Conservation (phyloP, 2,329 filamentous ascomycete species). For the Fusarium torreyae region DNA sequence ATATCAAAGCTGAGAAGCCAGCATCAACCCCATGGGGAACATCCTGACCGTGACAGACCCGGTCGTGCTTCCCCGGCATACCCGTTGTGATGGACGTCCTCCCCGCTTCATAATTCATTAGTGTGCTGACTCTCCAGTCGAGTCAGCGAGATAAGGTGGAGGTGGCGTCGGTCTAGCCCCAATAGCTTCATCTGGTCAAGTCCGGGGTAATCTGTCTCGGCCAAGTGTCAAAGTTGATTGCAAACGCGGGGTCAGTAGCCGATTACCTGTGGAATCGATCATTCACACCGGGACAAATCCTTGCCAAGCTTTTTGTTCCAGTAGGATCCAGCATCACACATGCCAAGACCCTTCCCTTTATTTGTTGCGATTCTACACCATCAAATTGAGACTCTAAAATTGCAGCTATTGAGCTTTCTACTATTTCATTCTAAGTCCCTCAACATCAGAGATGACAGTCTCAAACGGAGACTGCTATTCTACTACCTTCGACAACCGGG, state of each 20-base stretch:
- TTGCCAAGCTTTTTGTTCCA: too few species aligned
- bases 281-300: background rate
- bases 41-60: background rate
- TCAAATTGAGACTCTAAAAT: background rate
- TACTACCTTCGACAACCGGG: constrained; percentile 14
- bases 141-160: constrained; percentile 5
- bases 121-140: constrained; percentile 4
- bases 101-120: too few species aligned
- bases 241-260: constrained; percentile 4
- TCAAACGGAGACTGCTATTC: constrained; percentile 14
- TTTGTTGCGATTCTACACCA: background rate
- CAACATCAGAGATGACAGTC: constrained; percentile 6
- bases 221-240: background rate
- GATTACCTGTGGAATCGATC: background rate
- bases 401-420: too few species aligned
- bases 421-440: background rate
- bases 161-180: background rate
- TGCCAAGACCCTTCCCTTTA: background rate
- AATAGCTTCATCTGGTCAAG: background rate
- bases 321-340: too few species aligned
- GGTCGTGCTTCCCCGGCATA: too few species aligned
- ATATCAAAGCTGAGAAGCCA: background rate
- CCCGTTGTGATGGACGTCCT: too few species aligned
- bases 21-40: constrained; percentile 13
- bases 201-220: background rate